Evolutionary conservation across 176 grass and related monocot genomes (phyloP).

Genomic region (Phoenix roebelenii): DNA sequence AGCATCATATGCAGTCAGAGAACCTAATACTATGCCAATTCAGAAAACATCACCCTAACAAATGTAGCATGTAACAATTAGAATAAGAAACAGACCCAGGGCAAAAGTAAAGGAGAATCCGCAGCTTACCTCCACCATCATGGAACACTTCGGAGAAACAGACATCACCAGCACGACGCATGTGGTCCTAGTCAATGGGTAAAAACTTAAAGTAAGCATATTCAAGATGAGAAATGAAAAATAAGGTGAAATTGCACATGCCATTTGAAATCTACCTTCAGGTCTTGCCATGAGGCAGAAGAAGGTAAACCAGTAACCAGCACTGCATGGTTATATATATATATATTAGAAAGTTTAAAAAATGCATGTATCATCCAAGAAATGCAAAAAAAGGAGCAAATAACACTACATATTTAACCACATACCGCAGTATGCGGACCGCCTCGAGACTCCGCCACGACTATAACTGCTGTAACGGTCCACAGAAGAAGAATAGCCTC

Average conservation of each 20-base stretch:
- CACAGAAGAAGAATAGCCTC: slow-evolving; percentile 45
- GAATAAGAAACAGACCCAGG: too few relatives aligned
- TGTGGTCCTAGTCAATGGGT: slow-evolving; percentile 60
- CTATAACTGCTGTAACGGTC: slow-evolving; percentile 39
- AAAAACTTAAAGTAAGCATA: too few relatives aligned
- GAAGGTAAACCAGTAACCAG: slow-evolving; percentile 77
- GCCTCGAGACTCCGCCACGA: slow-evolving; percentile 70
- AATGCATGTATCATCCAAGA: background rate
- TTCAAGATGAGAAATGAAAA: too few relatives aligned
- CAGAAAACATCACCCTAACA: too few relatives aligned
- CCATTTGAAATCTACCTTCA: slow-evolving; percentile 42
- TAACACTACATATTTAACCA: background rate
- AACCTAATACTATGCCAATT: too few relatives aligned
- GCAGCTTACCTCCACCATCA: slow-evolving; percentile 63
- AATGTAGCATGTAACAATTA: too few relatives aligned
- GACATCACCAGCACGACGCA: slow-evolving; percentile 95
- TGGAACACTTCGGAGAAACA: slow-evolving; percentile 92
- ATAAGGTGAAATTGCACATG: slow-evolving; percentile 1
- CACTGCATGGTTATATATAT: slow-evolving; percentile 35
- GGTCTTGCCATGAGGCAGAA: slow-evolving; percentile 97
- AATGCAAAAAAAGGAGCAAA: too few relatives aligned
- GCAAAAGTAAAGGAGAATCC: too few relatives aligned
- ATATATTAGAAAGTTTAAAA: background rate
- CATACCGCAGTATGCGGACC: slow-evolving; percentile 79
- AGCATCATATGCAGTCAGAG: too few relatives aligned